phyloP scores from a whole-genome alignment of 2,329 filamentous ascomycete genomes.

The Botrytis galanthina region DNA sequence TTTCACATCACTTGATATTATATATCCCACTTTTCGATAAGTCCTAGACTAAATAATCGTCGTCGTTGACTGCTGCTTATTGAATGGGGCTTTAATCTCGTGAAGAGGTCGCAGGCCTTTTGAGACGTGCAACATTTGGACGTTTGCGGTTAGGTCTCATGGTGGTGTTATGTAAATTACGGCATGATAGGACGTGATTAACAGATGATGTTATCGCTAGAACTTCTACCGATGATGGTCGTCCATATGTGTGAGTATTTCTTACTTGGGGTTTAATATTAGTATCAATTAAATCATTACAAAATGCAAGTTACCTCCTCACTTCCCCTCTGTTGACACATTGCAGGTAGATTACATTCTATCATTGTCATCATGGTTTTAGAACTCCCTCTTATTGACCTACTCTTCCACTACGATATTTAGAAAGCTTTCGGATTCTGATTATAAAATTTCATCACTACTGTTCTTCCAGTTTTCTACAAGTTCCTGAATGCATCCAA shows the following conservation, averaged over 20 bases:
- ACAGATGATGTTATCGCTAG: not conserved
- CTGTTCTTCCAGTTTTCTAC: not conserved
- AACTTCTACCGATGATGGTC: not conserved
- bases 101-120: not conserved
- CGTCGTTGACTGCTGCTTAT: no score
- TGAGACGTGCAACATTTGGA: not conserved
- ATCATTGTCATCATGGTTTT: not conserved
- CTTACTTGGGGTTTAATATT: no score
- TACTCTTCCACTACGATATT: not conserved
- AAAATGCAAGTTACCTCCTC: not conserved
- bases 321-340: not conserved
- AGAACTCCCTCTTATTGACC: not conserved
- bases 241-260: accelerated
- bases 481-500: not conserved
- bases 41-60: not conserved
- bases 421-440: no score
- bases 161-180: no score
- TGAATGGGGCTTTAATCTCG: not conserved
- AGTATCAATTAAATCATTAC: accelerated
- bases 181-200: not conserved
- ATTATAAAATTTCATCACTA: not conserved
- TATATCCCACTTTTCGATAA: not conserved
- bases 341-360: not conserved
- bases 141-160: not conserved
- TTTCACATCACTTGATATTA: not conserved